A percentile compares a stretch with the other conserved stretches of the same genome.
phyloP scores from a whole-genome alignment of 83 land plant genomes.

The Isoetes engelmannii region DNA sequence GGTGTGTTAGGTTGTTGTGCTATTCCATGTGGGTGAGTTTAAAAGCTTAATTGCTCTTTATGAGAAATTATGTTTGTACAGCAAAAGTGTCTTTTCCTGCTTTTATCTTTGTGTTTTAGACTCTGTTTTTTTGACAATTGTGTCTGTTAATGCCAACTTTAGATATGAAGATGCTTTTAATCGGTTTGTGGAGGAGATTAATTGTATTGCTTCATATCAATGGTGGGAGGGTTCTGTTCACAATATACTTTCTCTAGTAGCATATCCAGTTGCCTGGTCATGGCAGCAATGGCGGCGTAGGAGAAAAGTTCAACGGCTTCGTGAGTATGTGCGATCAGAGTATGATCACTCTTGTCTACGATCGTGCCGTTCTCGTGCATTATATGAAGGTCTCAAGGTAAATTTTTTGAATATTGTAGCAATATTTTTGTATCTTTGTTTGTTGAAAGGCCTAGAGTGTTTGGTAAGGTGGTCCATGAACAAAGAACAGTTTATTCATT shows the following conservation, averaged over 20 bases:
- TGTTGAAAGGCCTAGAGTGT: background rate
- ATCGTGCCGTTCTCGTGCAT: conserved; percentile 94
- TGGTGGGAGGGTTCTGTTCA: conserved; percentile 99
- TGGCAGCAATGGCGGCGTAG: conserved; percentile 92
- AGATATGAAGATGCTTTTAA: conserved; percentile 96
- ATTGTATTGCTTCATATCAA: conserved; percentile 77
- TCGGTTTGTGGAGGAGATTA: conserved; percentile 88
- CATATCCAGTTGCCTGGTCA: conserved; percentile 92
- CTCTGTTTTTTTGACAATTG: background rate
- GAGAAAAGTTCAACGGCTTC: conserved; percentile 67
- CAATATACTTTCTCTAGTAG: conserved; percentile 61
- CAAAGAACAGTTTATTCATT: background rate
- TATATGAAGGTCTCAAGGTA: conserved; percentile 99
- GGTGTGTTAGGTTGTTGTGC: too few relatives aligned
- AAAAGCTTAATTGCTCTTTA: too few relatives aligned
- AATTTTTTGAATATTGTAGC: background rate
- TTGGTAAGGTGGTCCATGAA: background rate
- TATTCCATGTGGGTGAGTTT: too few relatives aligned
- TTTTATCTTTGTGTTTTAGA: background rate
- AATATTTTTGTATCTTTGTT: background rate
- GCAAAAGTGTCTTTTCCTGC: background rate
- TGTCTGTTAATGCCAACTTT: background rate
- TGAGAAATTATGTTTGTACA: too few relatives aligned
- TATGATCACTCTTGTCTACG: conserved; percentile 96
- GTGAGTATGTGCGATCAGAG: conserved; percentile 92